These are phyloP conservation scores for Diaporthe longicolla DNA, from an alignment of 2,329 filamentous ascomycete species.

Conservation along the genomic window DNA sequence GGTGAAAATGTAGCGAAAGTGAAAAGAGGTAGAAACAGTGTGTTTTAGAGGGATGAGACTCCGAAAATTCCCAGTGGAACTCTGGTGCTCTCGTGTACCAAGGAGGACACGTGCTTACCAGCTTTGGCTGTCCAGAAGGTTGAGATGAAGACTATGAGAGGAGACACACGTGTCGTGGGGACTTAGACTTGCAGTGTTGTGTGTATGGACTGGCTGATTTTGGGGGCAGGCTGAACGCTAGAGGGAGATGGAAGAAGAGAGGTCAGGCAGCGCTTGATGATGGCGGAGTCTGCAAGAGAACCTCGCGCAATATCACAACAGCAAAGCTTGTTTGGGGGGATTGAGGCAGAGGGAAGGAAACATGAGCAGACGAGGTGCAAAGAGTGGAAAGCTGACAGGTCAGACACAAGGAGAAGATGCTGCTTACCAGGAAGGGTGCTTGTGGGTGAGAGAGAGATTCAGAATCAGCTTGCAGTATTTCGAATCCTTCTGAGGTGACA, in stretches of 20 bases:
- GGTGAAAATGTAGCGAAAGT: background rate
- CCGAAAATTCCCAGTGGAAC: background rate
- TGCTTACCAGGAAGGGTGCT: background rate
- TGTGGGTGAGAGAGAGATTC: background rate
- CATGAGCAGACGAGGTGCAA: background rate
- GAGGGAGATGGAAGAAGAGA: background rate
- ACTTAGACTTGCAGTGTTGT: background rate
- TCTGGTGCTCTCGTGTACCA: background rate
- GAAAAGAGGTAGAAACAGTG: background rate
- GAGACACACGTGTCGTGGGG: background rate
- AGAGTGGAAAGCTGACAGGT: background rate
- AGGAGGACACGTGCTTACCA: background rate
- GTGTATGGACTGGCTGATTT: background rate
- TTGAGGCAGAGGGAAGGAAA: background rate
- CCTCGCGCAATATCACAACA: too few relatives aligned
- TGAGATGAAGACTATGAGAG: background rate
- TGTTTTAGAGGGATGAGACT: background rate
- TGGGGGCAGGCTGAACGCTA: background rate
- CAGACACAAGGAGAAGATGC: background rate
- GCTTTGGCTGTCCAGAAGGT: background rate
- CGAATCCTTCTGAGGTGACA: background rate
- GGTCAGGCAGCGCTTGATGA: background rate
- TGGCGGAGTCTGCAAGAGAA: background rate
- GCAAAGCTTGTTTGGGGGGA: too few relatives aligned
- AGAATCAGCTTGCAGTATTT: conserved; percentile 9